Evolutionary conservation across 1,284 basidiomycete genomes (phyloP).

Genomic region (Malassezia restricta): DNA sequence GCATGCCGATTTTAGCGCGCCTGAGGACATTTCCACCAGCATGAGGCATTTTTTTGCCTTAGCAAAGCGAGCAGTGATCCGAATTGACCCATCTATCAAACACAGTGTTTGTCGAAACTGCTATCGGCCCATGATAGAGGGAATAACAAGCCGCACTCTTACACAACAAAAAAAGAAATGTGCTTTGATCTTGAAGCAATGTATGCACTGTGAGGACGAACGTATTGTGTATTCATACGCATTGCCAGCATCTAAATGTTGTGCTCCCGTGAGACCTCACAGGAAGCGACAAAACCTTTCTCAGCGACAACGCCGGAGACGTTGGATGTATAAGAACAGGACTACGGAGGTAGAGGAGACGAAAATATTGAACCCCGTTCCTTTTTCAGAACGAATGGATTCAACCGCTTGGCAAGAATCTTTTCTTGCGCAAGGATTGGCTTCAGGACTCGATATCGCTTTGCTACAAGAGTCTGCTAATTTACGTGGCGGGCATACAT

Average conservation of each 20-base stretch:
- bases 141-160: not conserved
- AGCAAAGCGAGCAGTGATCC: slow-evolving; percentile 13
- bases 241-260: not conserved
- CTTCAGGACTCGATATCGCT: not conserved
- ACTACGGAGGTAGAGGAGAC: too few species aligned
- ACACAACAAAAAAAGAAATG: not conserved
- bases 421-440: not conserved
- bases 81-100: slow-evolving; percentile 11
- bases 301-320: slow-evolving; percentile 11
- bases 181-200: not conserved
- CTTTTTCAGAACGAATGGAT: too few species aligned
- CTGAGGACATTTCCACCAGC: not conserved
- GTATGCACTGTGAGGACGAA: not conserved
- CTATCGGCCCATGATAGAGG: slow-evolving; percentile 2
- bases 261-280: not conserved
- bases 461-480: not conserved
- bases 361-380: too few species aligned
- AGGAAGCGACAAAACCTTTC: slow-evolving; percentile 1
- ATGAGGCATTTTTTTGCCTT: slow-evolving; percentile 10
- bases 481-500: slow-evolving; percentile 2
- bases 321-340: not conserved
- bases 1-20: not conserved
- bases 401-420: not conserved
- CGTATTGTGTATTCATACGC: too few species aligned
- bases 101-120: slow-evolving; percentile 8